phyloP scores from a whole-genome alignment of 2,329 filamentous ascomycete genomes.

The Xylariaceae sp. region DNA sequence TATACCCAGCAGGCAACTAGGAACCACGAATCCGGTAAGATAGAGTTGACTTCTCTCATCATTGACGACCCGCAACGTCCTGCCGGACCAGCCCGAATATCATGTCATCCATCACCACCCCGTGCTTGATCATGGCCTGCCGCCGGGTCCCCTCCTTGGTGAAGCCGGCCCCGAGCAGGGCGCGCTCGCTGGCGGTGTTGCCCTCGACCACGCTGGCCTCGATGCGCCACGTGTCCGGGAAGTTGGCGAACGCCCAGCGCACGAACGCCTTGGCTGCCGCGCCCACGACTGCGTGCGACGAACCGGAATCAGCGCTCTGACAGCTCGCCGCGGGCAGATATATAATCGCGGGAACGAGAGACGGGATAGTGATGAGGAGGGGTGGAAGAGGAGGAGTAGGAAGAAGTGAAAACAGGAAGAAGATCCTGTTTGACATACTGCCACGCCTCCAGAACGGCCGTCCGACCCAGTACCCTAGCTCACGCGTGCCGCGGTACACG shows the following conservation, averaged over 20 bases:
- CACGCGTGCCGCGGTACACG: conserved; percentile 34
- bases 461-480: conserved; percentile 43
- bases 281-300: too few relatives aligned
- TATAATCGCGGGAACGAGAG: too few relatives aligned
- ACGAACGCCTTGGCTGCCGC: conserved; percentile 28
- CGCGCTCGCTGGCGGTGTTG: conserved; percentile 34
- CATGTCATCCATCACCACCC: conserved; percentile 28
- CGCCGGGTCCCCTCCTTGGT: conserved; percentile 35
- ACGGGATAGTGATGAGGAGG: too few relatives aligned
- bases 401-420: neutral
- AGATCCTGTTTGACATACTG: conserved; percentile 30
- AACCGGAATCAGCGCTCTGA: too few relatives aligned
- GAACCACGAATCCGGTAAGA: too few relatives aligned
- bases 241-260: conserved; percentile 36
- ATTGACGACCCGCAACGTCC: conserved; percentile 17
- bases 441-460: conserved; percentile 38
- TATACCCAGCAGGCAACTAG: too few relatives aligned
- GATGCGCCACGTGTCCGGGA: conserved; percentile 33
- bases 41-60: too few relatives aligned
- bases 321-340: too few relatives aligned
- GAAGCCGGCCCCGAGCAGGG: conserved; percentile 37
- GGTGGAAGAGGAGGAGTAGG: too few relatives aligned
- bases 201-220: conserved; percentile 29
- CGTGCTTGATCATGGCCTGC: conserved; percentile 34
- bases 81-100: conserved; percentile 32